phyloP scores from a whole-genome alignment of 768 basidiomycete species.

The Mycena indigotica region DNA sequence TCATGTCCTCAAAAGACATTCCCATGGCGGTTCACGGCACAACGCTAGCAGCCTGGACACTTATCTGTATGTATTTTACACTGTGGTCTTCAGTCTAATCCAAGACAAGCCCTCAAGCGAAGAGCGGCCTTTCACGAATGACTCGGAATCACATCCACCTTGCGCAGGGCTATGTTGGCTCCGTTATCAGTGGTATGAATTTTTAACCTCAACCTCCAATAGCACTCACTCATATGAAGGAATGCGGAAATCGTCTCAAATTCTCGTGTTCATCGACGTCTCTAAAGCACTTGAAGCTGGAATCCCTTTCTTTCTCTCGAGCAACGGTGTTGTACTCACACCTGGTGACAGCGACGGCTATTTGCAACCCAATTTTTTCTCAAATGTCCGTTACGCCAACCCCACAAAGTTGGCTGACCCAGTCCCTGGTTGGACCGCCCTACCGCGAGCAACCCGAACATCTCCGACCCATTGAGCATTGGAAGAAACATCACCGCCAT shows the following conservation, averaged over 20 bases:
- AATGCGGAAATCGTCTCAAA: slow-evolving; percentile 57
- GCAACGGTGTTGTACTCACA: slow-evolving; percentile 71
- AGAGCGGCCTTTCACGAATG: slow-evolving; percentile 65
- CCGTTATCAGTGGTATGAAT: slow-evolving; percentile 57
- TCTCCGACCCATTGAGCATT: too few species aligned
- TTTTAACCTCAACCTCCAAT: not conserved
- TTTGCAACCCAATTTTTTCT: slow-evolving; percentile 55
- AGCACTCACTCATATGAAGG: slow-evolving; percentile 6
- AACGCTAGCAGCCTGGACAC: slow-evolving; percentile 51
- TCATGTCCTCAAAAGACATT: slow-evolving; percentile 49
- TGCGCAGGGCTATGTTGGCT: slow-evolving; percentile 57
- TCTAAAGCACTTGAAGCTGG: slow-evolving; percentile 53
- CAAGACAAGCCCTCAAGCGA: too few species aligned
- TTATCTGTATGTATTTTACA: slow-evolving; percentile 46
- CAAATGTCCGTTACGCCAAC: not conserved
- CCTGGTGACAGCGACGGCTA: slow-evolving; percentile 60
- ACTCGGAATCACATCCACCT: slow-evolving; percentile 74
- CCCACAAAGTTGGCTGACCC: not conserved
- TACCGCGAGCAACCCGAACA: too few species aligned
- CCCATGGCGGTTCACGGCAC: slow-evolving; percentile 67
- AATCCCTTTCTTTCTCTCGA: slow-evolving; percentile 58
- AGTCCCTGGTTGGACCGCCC: not conserved
- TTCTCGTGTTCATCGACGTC: slow-evolving; percentile 70
- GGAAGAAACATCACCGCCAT: too few species aligned
- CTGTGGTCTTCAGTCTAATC: slow-evolving; percentile 34